Percentiles rank a stretch among this genome's conserved stretches.
Evolutionary conservation across 352 stramenopile genomes (phyloP).

Genomic region (Phytophthora parvispora): DNA sequence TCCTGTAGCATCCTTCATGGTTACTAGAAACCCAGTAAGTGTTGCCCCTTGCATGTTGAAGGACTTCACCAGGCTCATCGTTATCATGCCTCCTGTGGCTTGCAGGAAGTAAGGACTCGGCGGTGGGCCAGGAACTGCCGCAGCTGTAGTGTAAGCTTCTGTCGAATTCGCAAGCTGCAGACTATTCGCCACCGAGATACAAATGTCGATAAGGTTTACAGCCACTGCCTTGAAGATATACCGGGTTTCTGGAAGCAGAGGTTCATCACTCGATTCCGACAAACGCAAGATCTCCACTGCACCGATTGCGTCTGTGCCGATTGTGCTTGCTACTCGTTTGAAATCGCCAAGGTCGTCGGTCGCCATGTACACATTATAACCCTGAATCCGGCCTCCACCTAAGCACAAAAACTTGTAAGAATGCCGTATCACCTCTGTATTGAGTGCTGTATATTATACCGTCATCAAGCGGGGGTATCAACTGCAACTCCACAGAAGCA

Average conservation of each 20-base stretch:
- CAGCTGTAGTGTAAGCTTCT: constrained; percentile 34
- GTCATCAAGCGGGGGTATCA: constrained; percentile 52
- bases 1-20: constrained; percentile 33
- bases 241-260: constrained; percentile 37
- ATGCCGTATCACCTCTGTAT: background rate
- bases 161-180: constrained; percentile 14
- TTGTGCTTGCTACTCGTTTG: constrained; percentile 46
- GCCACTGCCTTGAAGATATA: constrained; percentile 71
- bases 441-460: constrained; percentile 22
- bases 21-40: constrained; percentile 57
- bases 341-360: constrained; percentile 38
- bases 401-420: background rate
- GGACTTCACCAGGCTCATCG: constrained; percentile 54
- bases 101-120: constrained; percentile 60
- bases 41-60: constrained; percentile 61
- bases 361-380: constrained; percentile 70
- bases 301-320: constrained; percentile 16
- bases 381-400: constrained; percentile 61
- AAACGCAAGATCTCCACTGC: constrained; percentile 47
- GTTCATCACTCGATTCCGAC: constrained; percentile 21
- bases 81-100: constrained; percentile 56
- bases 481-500: constrained; percentile 50
- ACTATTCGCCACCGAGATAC: constrained; percentile 30
- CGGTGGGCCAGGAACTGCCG: constrained; percentile 48
- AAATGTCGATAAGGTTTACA: constrained; percentile 59